Base-by-base conservation (phyloP, 495 filamentous ascomycete genomes). In the Xylaria longipes region DNA sequence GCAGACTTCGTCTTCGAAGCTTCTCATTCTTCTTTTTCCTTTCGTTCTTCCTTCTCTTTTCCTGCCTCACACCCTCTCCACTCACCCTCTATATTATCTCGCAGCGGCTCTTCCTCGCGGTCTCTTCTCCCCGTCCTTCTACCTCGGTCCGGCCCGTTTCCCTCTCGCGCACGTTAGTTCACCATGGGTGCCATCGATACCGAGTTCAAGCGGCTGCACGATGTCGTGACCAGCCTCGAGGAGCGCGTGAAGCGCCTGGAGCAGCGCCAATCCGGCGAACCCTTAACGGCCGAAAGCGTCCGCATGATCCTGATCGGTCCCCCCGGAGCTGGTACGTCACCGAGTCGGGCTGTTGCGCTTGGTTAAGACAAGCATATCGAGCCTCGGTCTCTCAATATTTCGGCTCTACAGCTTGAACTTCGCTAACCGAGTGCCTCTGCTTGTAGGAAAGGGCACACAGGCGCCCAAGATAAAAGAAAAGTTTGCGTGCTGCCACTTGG, bases 271-370 rank as follows among this genome's bases (percentile, higher is more conserved):
- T 85, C 83, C 69, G 84, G 83, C 72, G 79, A 80, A 43, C 73
- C 80, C 58, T 83, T 87, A 79, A 80, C 87, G 71, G 84, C 86
- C 22, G 83, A 91, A 73, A 88, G 89, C 75, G 88, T 98, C 82
- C 89, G 96, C 83, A 97, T 98, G 91, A 94, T 99, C 76, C 84
- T 99, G 74, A 98, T 99, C 88, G 96, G 96, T 17, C 97, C 96
- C 79, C 96, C 96, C 61, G 96, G 96, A 80, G 96, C 96, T 82
- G 96, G 96, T 98, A 91, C 69, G 91, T 83, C 25, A 52, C 48
- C 54, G 62, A 58, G 56, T 20, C 43, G 56, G 68, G 4, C n/a
- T 29, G 54, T 61, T 58, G 57, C 31, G 56, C 61, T 58, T 68
- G 62, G 33, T 33, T 5, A 25, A 22, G 46, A 64, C 46, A 9